Evolutionary conservation across 495 filamentous ascomycete genomes (phyloP).

Genomic region (Wilcoxina mikolae): DNA sequence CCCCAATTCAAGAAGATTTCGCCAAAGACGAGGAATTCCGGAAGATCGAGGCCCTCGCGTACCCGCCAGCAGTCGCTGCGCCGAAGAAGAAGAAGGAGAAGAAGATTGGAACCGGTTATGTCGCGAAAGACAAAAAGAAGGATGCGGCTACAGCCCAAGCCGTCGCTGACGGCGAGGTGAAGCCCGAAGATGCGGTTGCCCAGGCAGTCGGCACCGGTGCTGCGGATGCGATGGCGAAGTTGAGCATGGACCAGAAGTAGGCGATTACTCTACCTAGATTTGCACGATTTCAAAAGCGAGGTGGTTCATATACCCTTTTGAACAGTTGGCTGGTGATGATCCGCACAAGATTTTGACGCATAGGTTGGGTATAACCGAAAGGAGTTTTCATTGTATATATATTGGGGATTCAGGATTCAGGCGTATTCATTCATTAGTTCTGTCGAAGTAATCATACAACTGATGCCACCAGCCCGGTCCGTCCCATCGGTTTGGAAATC

Average conservation of each 20-base stretch:
- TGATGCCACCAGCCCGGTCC: too few species aligned
- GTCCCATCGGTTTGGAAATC: too few species aligned
- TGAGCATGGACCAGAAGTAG: too few species aligned
- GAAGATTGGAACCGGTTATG: constrained; percentile 46
- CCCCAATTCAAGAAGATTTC: constrained; percentile 59
- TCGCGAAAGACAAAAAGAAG: constrained; percentile 26
- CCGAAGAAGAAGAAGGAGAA: constrained; percentile 69
- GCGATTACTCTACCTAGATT: too few species aligned
- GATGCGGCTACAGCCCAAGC: constrained; percentile 13
- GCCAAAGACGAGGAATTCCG: constrained; percentile 63
- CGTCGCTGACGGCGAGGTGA: constrained; percentile 14
- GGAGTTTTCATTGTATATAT: background rate
- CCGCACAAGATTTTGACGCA: too few species aligned
- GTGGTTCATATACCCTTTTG: too few species aligned
- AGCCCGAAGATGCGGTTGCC: constrained; percentile 23
- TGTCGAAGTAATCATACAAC: too few species aligned
- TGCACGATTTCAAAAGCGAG: too few species aligned
- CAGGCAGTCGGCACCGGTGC: constrained; percentile 28
- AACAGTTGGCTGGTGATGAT: too few species aligned
- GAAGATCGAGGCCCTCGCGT: constrained; percentile 62
- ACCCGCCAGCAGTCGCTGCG: constrained; percentile 59
- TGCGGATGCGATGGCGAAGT: constrained; percentile 32
- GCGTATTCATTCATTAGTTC: background rate
- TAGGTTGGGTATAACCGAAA: too few species aligned
- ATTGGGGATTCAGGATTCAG: background rate